A percentile compares a stretch with the other conserved stretches of the same genome.
phyloP scores from a whole-genome alignment of 495 filamentous ascomycete species.

The Aspergillus homomorphus region DNA sequence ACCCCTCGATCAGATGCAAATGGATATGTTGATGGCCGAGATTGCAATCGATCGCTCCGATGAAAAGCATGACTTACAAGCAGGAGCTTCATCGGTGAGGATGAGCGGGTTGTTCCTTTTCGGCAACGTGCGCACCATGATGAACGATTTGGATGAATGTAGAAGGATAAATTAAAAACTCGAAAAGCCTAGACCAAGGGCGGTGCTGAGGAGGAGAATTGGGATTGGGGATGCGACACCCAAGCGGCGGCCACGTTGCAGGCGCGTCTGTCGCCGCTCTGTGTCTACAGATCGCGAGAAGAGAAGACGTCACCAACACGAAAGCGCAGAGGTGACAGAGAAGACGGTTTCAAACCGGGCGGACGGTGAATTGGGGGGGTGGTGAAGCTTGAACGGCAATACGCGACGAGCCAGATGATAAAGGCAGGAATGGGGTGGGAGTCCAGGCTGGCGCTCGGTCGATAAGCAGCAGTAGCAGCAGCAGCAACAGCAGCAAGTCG shows the following conservation, averaged over 20 bases:
- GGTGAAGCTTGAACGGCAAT: background rate
- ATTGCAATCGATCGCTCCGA: slow-evolving; percentile 16
- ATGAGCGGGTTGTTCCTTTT: slow-evolving; percentile 74
- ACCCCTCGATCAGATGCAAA: slow-evolving; percentile 3
- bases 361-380: background rate
- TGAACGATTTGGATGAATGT: slow-evolving; percentile 14
- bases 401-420: slow-evolving; percentile 3
- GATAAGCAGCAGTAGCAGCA: background rate
- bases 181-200: slow-evolving; percentile 6
- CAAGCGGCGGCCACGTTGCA: slow-evolving; percentile 48
- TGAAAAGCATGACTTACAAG: slow-evolving; percentile 46
- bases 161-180: slow-evolving; percentile 7
- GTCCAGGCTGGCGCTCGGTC: slow-evolving; percentile 1
- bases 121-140: slow-evolving; percentile 68
- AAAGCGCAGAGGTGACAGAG: slow-evolving; percentile 12
- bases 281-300: slow-evolving; percentile 10
- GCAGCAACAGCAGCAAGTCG: slow-evolving; percentile 1
- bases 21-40: slow-evolving; percentile 12
- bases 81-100: slow-evolving; percentile 64
- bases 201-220: slow-evolving; percentile 13
- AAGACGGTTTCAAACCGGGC: slow-evolving; percentile 1
- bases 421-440: background rate
- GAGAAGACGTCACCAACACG: slow-evolving; percentile 23
- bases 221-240: slow-evolving; percentile 30
- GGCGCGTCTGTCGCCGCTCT: slow-evolving; percentile 36